Evolutionary conservation across 768 basidiomycete genomes (phyloP).

Genomic region (Calocybe gangraenosa): DNA sequence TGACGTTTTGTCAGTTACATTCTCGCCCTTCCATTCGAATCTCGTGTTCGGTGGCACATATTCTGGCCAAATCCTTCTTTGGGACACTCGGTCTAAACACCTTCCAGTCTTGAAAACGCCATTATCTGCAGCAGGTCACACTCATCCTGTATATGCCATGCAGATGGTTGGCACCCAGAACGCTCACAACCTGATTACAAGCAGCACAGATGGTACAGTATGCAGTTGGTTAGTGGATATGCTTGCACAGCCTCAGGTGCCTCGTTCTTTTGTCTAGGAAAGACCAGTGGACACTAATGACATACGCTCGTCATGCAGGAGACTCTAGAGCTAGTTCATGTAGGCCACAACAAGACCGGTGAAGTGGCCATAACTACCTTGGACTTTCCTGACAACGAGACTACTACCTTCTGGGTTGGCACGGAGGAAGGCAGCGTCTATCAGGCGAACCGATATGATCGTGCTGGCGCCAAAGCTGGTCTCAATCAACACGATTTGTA

Average conservation of each 20-base stretch:
- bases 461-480: slow-evolving; percentile 95
- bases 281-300: not conserved
- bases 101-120: slow-evolving; percentile 96
- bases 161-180: slow-evolving; percentile 98
- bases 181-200: slow-evolving; percentile 95
- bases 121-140: slow-evolving; percentile 92
- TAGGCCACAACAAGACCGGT: slow-evolving; percentile 93
- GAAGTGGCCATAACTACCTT: slow-evolving; percentile 93
- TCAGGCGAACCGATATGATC: slow-evolving; percentile 94
- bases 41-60: slow-evolving; percentile 98
- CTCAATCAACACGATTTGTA: slow-evolving; percentile 92
- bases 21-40: slow-evolving; percentile 97
- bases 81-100: slow-evolving; percentile 98
- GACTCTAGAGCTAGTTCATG: slow-evolving; percentile 85
- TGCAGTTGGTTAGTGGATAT: slow-evolving; percentile 99
- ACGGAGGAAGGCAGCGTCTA: slow-evolving; percentile 98
- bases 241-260: slow-evolving; percentile 95
- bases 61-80: slow-evolving; percentile 95
- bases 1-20: slow-evolving; percentile 93
- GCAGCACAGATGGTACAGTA: slow-evolving; percentile 94
- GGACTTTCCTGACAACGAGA: slow-evolving; percentile 95
- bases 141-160: slow-evolving; percentile 98
- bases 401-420: slow-evolving; percentile 95
- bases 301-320: slow-evolving; percentile 49
- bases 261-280: not conserved